Base-by-base conservation (phyloP, 495 filamentous ascomycete genomes). In the Hypoxylon crocopeplum region DNA sequence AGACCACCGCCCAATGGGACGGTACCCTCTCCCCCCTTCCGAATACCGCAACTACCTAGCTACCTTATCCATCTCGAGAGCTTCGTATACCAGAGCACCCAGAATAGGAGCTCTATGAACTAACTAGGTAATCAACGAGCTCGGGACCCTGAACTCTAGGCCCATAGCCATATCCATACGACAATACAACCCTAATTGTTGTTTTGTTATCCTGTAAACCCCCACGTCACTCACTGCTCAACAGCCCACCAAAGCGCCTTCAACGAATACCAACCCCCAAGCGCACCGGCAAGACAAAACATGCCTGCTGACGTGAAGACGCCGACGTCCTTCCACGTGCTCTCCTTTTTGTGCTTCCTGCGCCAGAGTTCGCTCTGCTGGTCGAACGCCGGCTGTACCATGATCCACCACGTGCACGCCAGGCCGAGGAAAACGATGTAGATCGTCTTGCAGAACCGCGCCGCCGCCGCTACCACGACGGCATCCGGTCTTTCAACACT, bases 351-450 rank as follows among this genome's bases (percentile, higher is more conserved):
- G 15, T 42, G 44, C 21, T 48, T 66, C 34, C 72, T 59, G 27
- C 13, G 66, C 68, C 68, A 63, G 15, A 73, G 38, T 11, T 61
- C 63, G 32, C 69, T 71, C 1, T 63, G 37, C 24, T 56, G 37
- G 24, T 73, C 56, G 44, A 72, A 73, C 0, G 59, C 66, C n/a
- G 63, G 63, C 27, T 52, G 56, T 1, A 67, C 57, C 22, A 60
- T 46, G 10, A 53, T 47, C 71, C 69, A 75, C 46, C 51, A 62
- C 0, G 64, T 56, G 3, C 52, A 53, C 8, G 61, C 44, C 24
- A 69, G 56, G 6, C 61, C 56, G 19, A 63, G 29, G 12, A 59
- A 22, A 12, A 69, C 19, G 22, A 62, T 48, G 37, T 38, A 58
- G 12, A 50, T 50, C n/a, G 42, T 53, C 21, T 59, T 51, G 13